These are phyloP conservation scores for Magnaporthales sp. DNA, from an alignment of 2,329 filamentous ascomycete species.

Conservation along the genomic window DNA sequence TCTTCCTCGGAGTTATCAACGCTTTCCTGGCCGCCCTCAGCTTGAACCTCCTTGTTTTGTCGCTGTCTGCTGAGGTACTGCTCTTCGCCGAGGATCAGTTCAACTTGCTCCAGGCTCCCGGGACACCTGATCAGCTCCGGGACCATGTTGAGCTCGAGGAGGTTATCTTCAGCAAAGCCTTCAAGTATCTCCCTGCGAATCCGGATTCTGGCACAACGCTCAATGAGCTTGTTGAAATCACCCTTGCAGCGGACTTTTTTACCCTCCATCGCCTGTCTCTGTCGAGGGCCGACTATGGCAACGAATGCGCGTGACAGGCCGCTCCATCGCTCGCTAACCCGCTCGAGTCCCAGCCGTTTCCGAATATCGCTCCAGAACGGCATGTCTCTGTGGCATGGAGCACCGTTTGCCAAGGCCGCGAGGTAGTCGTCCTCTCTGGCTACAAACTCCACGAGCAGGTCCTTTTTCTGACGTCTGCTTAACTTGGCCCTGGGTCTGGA, in stretches of 20 bases:
- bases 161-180: not conserved
- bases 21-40: not conserved
- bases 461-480: not conserved
- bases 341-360: not conserved
- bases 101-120: not conserved
- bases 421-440: not conserved
- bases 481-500: not conserved
- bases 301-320: not conserved
- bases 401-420: not conserved
- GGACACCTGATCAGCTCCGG: not conserved
- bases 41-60: not conserved
- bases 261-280: not conserved
- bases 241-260: not conserved
- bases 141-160: not conserved
- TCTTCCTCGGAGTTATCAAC: not conserved
- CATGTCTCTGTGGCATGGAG: not conserved
- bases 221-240: not conserved
- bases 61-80: not conserved
- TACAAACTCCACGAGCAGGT: not conserved
- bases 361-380: not conserved
- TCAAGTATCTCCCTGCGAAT: not conserved
- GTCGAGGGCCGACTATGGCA: not conserved
- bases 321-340: not conserved
- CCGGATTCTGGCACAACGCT: not conserved
- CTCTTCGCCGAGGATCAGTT: not conserved